Conservation (phyloP, 2,329 filamentous ascomycete genomes). For the Penicillium nordicum region DNA sequence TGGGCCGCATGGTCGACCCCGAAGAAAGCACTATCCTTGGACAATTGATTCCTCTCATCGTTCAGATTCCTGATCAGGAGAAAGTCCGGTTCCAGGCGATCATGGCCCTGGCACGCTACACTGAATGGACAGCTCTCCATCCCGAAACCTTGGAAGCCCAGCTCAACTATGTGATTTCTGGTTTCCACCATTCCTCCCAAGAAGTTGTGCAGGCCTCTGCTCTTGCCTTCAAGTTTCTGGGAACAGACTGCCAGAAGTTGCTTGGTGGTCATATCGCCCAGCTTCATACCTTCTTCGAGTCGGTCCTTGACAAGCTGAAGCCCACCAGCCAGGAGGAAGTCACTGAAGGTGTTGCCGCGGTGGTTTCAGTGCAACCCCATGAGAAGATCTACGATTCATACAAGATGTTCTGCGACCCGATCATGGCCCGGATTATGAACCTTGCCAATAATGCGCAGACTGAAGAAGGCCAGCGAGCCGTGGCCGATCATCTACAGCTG, state of each 20-base stretch:
- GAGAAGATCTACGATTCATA: constrained; percentile 78
- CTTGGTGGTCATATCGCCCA: constrained; percentile 79
- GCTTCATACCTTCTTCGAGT: constrained; percentile 88
- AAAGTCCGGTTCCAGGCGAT: constrained; percentile 98
- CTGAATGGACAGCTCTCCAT: constrained; percentile 94
- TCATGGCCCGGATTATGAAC: constrained; percentile 78
- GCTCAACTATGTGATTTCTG: constrained; percentile 91
- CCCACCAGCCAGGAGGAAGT: constrained; percentile 89
- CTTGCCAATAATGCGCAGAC: constrained; percentile 83
- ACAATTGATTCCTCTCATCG: constrained; percentile 86
- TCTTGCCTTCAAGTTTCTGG: constrained; percentile 94
- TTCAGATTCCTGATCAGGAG: constrained; percentile 91
- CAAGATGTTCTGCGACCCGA: constrained; percentile 88
- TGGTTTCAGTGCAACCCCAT: constrained; percentile 80
- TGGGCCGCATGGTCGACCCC: constrained; percentile 91
- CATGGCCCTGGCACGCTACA: constrained; percentile 95
- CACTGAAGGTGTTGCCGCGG: constrained; percentile 89
- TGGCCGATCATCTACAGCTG: constrained; percentile 91
- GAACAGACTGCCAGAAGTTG: constrained; percentile 85
- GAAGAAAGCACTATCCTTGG: constrained; percentile 85
- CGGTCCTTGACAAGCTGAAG: constrained; percentile 81
- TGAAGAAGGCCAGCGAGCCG: constrained; percentile 76
- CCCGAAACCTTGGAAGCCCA: constrained; percentile 89
- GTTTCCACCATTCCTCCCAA: constrained; percentile 81
- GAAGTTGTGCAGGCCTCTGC: constrained; percentile 91